Base-by-base conservation (phyloP, 192 early-diverging fungal genomes). In the Ambispora gerdemannii region DNA sequence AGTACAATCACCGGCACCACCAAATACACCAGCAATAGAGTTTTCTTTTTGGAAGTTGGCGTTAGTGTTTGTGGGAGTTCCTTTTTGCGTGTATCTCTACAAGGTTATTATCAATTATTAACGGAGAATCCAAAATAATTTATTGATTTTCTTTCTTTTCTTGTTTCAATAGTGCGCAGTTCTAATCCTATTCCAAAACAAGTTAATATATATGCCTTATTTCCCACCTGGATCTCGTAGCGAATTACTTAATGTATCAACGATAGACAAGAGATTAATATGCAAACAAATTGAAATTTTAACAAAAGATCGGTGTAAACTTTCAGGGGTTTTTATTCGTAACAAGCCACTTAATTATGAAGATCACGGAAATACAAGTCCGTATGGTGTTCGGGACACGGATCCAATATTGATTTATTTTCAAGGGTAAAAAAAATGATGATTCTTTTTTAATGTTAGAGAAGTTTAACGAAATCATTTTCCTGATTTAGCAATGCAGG, bases 121-220 rank as follows among this genome's bases (percentile, higher is more conserved):
- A 25, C 10, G 6, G n/a, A n/a, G n/a, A n/a, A 8, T 49, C 22
- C 2, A 1, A 17, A 24, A 22, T 35, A 4, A 36, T 33, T 22
- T 1, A 38, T 25, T 6, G 0, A 36, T 27, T 36, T 33, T 33
- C 20, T 31, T 31, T 20, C 24, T 36, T 38, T 8, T 31, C 30
- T 33, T 31, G 55, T 19, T 53, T 24, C 11, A 17, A 25, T 63
- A 81, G 74, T 79, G 77, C 35, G 50, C 75, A 8, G 70, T 76
- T 68, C 52, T 81, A 55, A 55, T 78, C 2, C 35, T 72, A 17
- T 81, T 78, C 27, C 80, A 81, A 52, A 78, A 74, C 49, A 77
- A 81, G 49, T 73, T 81, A 43, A 72, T 81, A 49, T 81, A 81
- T 61, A 63, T 81, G 70, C 67, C 73, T 6, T 77, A 72, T 17